Percentiles rank a stretch among this genome's conserved stretches.
These are phyloP conservation scores for Ascochyta lentis DNA, from an alignment of 2,329 filamentous ascomycete genomes.

Conservation along the genomic window DNA sequence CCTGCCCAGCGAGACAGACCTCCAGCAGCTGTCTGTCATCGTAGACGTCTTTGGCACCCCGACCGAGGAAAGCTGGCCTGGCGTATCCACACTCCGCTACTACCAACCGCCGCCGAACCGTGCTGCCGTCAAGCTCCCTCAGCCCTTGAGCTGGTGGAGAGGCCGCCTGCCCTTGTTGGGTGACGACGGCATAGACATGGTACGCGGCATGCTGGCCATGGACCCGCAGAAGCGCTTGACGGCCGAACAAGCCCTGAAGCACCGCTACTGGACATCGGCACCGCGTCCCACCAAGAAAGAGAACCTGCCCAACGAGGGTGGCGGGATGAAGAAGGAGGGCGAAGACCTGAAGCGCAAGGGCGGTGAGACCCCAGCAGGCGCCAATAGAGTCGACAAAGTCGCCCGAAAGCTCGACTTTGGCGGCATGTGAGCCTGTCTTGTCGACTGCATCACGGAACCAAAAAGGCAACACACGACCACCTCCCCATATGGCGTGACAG, in stretches of 20 bases:
- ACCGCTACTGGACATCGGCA: constrained; percentile 84
- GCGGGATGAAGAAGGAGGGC: constrained; percentile 73
- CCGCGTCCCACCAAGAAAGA: constrained; percentile 83
- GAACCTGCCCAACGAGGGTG: constrained; percentile 80
- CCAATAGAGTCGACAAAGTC: constrained; percentile 72
- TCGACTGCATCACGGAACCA: not conserved
- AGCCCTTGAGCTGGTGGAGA: constrained; percentile 76
- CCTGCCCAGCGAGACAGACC: constrained; percentile 81
- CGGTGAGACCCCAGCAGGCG: constrained; percentile 68
- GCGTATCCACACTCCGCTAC: constrained; percentile 78
- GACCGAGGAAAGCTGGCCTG: constrained; percentile 94
- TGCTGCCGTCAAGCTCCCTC: constrained; percentile 59
- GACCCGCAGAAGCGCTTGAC: constrained; percentile 87
- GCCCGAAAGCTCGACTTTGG: constrained; percentile 71
- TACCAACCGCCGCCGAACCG: constrained; percentile 72
- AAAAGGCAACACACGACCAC: too few species aligned
- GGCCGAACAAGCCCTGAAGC: constrained; percentile 77
- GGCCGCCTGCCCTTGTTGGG: constrained; percentile 81
- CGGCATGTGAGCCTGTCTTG: constrained; percentile 16
- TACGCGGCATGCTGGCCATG: constrained; percentile 83
- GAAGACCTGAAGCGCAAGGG: constrained; percentile 81
- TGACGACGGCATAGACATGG: constrained; percentile 80
- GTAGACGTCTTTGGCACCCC: constrained; percentile 87
- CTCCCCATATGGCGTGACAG: not conserved
- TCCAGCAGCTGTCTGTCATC: constrained; percentile 85